Evolutionary conservation across 2,329 filamentous ascomycete genomes (phyloP), one percentile per base, ranked within the genome.

Genomic region (Didymellaceae sp.): DNA sequence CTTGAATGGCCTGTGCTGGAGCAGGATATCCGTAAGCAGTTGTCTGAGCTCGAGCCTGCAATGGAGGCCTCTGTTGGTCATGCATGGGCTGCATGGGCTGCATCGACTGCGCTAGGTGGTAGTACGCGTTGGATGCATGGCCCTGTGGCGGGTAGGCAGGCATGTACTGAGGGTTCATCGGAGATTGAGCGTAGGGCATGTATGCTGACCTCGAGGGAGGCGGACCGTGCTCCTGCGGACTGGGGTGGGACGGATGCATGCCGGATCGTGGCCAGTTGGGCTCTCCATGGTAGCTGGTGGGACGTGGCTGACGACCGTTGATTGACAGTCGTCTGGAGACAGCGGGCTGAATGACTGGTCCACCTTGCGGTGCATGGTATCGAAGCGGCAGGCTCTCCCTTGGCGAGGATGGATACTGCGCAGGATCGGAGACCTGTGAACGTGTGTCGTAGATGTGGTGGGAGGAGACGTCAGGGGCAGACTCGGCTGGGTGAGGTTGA

Each of bases 211-310:
- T 54, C 4, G 71, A 58, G 5, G 47, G 70, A 6, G 71, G 71
- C 21, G 71, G 70, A 11, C 69, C 69, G 41, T 54, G 62, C 9
- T 68, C 64, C 8, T 61, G 61, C 24, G 61, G 64, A 21, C 50
- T 58, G 1, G 57, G 60, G 32, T 68, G 67, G 28, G 55, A 48
- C 5, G 44, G 38, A 38, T 57, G 58, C 58, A 64, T 67, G 46
- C 57, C 62, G 9, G 35, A 20, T 21, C 55, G 54, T 9, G 26
- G 31, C 53, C 55, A 65, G 52, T 42, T 7, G n/a, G 55, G 50
- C 5, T 66, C 68, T 9, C 57, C 64, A 35, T 67, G 60, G 43
- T 71, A 73, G 57, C 65, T 73, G 45, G 65, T 55, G 28, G 71
- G 72, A 6, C 71, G 68, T 1, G 46, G 13, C 7, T 54, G 59